Percentiles rank a stretch among this genome's conserved stretches.
phyloP scores from a whole-genome alignment of 2,329 filamentous ascomycete genomes.

The Zalaria obscura region DNA sequence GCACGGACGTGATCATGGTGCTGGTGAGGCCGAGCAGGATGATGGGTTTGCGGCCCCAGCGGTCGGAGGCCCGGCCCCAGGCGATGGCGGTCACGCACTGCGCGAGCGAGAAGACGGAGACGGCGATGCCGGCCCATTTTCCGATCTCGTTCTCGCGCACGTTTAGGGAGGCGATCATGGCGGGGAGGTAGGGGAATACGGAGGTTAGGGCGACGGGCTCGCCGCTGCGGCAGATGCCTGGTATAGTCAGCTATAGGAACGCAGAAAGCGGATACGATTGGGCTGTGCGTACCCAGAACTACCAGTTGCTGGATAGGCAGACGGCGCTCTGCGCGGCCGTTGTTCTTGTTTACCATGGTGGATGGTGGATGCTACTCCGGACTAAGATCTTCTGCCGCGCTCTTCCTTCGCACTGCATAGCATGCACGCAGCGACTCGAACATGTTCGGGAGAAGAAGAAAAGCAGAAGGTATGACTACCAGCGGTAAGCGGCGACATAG shows the following conservation, averaged over 20 bases:
- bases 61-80: conserved; percentile 73
- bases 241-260: conserved; percentile 4
- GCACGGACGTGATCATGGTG: conserved; percentile 67
- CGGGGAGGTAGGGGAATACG: conserved; percentile 85
- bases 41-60: conserved; percentile 65
- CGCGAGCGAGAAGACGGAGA: conserved; percentile 68
- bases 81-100: conserved; percentile 76
- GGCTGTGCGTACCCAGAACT: conserved; percentile 51
- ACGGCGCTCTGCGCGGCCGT: conserved; percentile 26
- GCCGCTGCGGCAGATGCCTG: conserved; percentile 82
- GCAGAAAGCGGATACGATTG: not conserved
- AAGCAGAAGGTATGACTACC: too few relatives aligned
- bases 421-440: too few relatives aligned
- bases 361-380: not conserved
- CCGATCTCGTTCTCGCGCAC: conserved; percentile 58
- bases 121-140: conserved; percentile 76
- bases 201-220: conserved; percentile 86
- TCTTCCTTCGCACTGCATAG: too few relatives aligned
- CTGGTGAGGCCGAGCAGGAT: conserved; percentile 60
- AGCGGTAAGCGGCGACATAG: too few relatives aligned
- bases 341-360: not conserved
- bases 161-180: conserved; percentile 73
- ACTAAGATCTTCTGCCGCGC: too few relatives aligned
- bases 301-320: conserved; percentile 64
- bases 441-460: too few relatives aligned